Base-by-base conservation (phyloP, 2,329 filamentous ascomycete species). In the Lachnellula cervina region DNA sequence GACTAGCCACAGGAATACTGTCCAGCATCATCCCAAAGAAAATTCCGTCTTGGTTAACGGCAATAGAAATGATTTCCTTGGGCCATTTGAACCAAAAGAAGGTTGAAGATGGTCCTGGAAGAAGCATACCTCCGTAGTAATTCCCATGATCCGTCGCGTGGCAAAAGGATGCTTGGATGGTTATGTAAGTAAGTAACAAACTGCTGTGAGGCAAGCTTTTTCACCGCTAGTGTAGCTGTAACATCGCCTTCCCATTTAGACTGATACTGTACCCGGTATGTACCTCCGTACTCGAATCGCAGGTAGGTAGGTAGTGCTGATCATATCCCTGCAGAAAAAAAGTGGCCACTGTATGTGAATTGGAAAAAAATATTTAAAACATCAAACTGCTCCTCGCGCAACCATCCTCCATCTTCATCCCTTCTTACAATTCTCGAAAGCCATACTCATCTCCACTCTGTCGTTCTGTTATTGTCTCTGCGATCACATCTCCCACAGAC, bases 261-360 rank as follows among this genome's bases (percentile, higher is more conserved):
- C 19, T 3, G 21, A 23, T 23, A 23, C n/a, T n/a, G n/a, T n/a
- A n/a, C n/a, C n/a, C n/a, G n/a, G n/a, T n/a, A n/a, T n/a, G n/a
- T n/a, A n/a, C n/a, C n/a, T n/a, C n/a, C n/a, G n/a, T n/a, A n/a
- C 21, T 23, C 21, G 21, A 23, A 3, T 23, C 21, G 21, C 21
- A 23, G 3, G 21, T 23, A 23, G 21, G 3, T 4, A 4, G 3
- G 21, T 23, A 23, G 21, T 23, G 21, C 21, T 44, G 11, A 40
- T 47, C 40, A 21, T n/a, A 54, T 34, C 55, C 55, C 51, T 57
- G 55, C 51, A 34, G 51, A 51, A 45, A 53, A 53, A 47, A 17
- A 46, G 52, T 45, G 49, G 49, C 45, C 50, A 57, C 55, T 44
- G 25, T 35, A 52, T 35, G 50, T 46, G 32, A 53, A 49, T 44